phyloP scores from a whole-genome alignment of 2,329 filamentous ascomycete genomes.

The Neonectria neomacrospora region DNA sequence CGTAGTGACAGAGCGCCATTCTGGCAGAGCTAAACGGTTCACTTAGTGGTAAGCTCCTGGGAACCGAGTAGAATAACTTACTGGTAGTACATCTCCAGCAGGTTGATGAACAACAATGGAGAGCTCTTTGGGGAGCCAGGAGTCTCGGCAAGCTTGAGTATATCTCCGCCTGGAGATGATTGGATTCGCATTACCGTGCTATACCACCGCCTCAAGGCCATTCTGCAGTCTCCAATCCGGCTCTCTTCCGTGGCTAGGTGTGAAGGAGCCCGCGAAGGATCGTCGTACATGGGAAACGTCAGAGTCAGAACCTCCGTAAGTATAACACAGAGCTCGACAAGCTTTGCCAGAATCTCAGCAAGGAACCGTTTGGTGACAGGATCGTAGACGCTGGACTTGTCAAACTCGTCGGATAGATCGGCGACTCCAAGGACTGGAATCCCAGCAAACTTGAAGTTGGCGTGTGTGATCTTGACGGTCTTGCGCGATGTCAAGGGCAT shows the following conservation, averaged over 20 bases:
- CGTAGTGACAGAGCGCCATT: constrained; percentile 38
- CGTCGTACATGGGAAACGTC: constrained; percentile 25
- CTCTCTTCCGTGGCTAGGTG: constrained; percentile 12
- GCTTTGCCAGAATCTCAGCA: constrained; percentile 17
- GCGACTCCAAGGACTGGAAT: constrained; percentile 9
- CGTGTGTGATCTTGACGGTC: constrained; percentile 24
- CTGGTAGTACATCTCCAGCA: constrained; percentile 45
- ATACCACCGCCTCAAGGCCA: constrained; percentile 39
- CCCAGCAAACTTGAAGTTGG: constrained; percentile 23
- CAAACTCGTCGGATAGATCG: constrained; percentile 18
- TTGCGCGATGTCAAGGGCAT: constrained; percentile 27
- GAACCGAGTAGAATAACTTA: constrained; percentile 1
- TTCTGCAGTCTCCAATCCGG: constrained; percentile 30
- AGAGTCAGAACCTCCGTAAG: constrained; percentile 24
- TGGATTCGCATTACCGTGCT: constrained; percentile 33
- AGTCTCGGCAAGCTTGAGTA: constrained; percentile 17
- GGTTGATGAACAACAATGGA: constrained; percentile 36
- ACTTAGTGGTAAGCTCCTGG: neutral
- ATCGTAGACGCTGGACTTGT: constrained; percentile 24
- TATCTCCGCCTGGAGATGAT: constrained; percentile 24
- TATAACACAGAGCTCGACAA: constrained; percentile 24
- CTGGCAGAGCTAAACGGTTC: constrained; percentile 29
- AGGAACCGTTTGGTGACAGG: constrained; percentile 17
- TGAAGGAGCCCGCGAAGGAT: constrained; percentile 12
- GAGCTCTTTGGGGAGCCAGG: constrained; percentile 25